phyloP scores from a whole-genome alignment of 2,329 filamentous ascomycete species.

The Fusarium sambucinum region DNA sequence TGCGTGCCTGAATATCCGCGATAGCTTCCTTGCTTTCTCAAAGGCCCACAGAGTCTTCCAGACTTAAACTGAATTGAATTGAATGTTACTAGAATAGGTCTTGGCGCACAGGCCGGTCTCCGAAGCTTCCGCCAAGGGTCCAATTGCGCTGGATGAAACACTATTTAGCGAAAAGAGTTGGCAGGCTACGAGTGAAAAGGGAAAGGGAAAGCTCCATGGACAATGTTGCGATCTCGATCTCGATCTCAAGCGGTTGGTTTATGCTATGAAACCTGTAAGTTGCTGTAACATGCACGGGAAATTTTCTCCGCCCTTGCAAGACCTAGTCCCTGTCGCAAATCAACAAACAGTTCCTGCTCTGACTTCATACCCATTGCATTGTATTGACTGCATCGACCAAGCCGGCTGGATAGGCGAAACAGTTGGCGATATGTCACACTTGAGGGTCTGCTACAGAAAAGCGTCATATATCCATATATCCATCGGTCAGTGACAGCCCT shows the following conservation, averaged over 20 bases:
- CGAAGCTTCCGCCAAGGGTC: slow-evolving; percentile 44
- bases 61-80: neutral
- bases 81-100: neutral
- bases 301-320: slow-evolving; percentile 19
- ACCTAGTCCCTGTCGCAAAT: slow-evolving; percentile 29
- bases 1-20: slow-evolving; percentile 35
- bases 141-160: slow-evolving; percentile 18
- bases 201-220: slow-evolving; percentile 2
- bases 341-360: slow-evolving; percentile 10
- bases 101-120: slow-evolving; percentile 32
- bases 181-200: neutral
- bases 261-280: slow-evolving; percentile 25
- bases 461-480: slow-evolving; percentile 24
- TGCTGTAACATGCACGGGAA: slow-evolving; percentile 9
- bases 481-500: slow-evolving; percentile 30
- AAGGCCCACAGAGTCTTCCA: slow-evolving; percentile 41
- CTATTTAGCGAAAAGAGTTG: slow-evolving; percentile 9
- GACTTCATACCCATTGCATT: slow-evolving; percentile 17
- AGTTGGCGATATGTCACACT: slow-evolving; percentile 34
- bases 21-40: slow-evolving; percentile 40
- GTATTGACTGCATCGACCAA: neutral
- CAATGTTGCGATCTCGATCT: slow-evolving; percentile 42
- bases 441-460: slow-evolving; percentile 25
- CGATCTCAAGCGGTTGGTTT: slow-evolving; percentile 34
- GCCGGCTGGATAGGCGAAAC: slow-evolving; percentile 15